Evolutionary conservation across 2,329 filamentous ascomycete genomes (phyloP).

Genomic region (Stachybotrys chlorohalonatus): DNA sequence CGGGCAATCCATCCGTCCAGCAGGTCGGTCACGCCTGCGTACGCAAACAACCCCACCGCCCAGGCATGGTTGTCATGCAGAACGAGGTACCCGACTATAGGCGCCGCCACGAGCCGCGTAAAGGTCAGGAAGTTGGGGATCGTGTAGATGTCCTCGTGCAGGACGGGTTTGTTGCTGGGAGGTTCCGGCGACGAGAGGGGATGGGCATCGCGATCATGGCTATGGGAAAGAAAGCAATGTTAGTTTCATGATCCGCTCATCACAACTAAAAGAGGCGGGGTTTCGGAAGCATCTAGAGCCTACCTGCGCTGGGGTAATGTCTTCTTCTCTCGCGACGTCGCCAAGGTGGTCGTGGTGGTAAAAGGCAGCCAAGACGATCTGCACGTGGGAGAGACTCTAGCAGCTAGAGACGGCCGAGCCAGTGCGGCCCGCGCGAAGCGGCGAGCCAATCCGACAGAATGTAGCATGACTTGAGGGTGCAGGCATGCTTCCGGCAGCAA

Average conservation of each 20-base stretch:
- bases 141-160: slow-evolving; percentile 90
- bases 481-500: slow-evolving; percentile 1
- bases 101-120: slow-evolving; percentile 73
- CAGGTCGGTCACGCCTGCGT: slow-evolving; percentile 84
- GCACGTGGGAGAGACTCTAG: neutral
- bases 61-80: slow-evolving; percentile 71
- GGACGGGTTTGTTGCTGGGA: slow-evolving; percentile 2
- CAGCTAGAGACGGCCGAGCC: neutral
- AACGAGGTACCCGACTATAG: slow-evolving; percentile 80
- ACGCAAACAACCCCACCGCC: slow-evolving; percentile 80
- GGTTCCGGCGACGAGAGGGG: slow-evolving; percentile 2
- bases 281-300: neutral
- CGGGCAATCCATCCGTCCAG: slow-evolving; percentile 93
- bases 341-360: neutral
- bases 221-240: neutral
- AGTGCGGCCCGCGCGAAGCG: slow-evolving; percentile 7
- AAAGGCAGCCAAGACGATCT: neutral
- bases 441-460: slow-evolving; percentile 3
- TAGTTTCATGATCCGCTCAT: neutral
- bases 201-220: too few species aligned
- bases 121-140: slow-evolving; percentile 91
- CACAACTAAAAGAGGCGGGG: too few species aligned
- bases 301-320: neutral
- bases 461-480: slow-evolving; percentile 6
- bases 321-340: neutral